Base-by-base conservation (phyloP, 129 eudicot species). In the Tanacetum coccineum region DNA sequence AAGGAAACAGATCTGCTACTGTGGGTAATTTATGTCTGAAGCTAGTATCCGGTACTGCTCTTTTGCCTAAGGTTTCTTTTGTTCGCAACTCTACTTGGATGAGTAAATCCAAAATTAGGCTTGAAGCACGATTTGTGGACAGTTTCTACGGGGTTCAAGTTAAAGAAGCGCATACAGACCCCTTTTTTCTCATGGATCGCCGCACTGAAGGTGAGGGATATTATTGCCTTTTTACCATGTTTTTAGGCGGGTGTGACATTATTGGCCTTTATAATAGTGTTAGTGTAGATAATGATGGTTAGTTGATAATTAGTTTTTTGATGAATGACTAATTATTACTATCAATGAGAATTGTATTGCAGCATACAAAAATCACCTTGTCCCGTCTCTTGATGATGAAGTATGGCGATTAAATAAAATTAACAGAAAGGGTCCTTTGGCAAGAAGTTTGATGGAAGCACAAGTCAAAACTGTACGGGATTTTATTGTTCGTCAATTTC, bases 161-260 rank as follows among this genome's bases (percentile, higher is more conserved):
- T 9, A 85, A 81, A 79, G 98, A 81, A 76, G 96, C 96, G 51
- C 82, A 74, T 66, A 79, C 98, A 21, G 88, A 88, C 14, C 74
- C 91, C 15, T 85, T 91, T 67, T 22, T 76, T 54, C 85, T 91
- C 51, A 78, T 76, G 67, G 98, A 91, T 77, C 78, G 81, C 46
- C 92, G 95, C 48, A 87, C 78, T 62, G 83, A 80, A 80, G 82
- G 97, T 90, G 80, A 82, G 89, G 46, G 19, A 18, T 28, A 18
- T 20, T 64, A 64, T n/a, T 39, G 50, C 50, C 8, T 46, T 46
- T 47, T 47, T 14, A 47, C 51, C 13, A 3, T 12, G 51, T 17
- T 17, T 3, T 62, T 62, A 9, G 12, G n/a, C 12, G 8, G 12
- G 11, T 55, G 60, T 61, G 6, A 21, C 19, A 2, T 20, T 20